Percentiles rank a stretch among this genome's conserved stretches.
These are phyloP conservation scores for Leccinum subtestaceum DNA, from an alignment of 768 basidiomycete species.

Conservation along the genomic window DNA sequence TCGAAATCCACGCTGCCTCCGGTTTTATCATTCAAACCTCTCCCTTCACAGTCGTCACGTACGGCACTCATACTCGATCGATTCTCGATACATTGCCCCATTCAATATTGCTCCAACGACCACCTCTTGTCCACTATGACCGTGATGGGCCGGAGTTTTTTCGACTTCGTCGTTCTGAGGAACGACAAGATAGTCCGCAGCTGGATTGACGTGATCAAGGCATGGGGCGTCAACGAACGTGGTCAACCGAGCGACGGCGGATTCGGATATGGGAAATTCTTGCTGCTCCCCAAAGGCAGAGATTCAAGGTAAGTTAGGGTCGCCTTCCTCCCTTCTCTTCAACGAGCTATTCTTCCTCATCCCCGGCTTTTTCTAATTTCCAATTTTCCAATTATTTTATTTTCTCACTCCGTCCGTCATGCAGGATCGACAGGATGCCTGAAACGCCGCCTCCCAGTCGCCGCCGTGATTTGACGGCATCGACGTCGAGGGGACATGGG, in stretches of 20 bases:
- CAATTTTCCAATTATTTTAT: neutral
- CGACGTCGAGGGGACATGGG: constrained; percentile 11
- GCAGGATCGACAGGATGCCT: constrained; percentile 27
- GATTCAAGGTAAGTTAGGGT: constrained; percentile 46
- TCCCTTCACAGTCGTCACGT: constrained; percentile 68
- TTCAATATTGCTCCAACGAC: constrained; percentile 75
- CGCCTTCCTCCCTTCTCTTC: neutral
- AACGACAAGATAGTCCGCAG: constrained; percentile 66
- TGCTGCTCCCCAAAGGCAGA: constrained; percentile 52
- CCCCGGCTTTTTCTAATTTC: neutral
- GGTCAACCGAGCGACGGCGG: constrained; percentile 83
- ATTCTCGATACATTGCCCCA: constrained; percentile 62
- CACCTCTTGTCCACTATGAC: constrained; percentile 56
- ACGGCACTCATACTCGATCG: constrained; percentile 82
- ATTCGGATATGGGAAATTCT: constrained; percentile 78
- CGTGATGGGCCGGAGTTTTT: constrained; percentile 66
- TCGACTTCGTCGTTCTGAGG: constrained; percentile 64
- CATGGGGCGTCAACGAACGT: constrained; percentile 81
- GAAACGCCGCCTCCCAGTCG: constrained; percentile 30
- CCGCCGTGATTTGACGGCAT: constrained; percentile 27
- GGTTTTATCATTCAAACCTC: constrained; percentile 53
- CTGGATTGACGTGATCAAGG: constrained; percentile 77
- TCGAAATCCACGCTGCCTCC: constrained; percentile 9
- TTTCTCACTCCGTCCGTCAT: constrained; percentile 1
- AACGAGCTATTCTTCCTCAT: neutral